Evolutionary conservation across 176 grass and related monocot genomes (phyloP).

Genomic region (Cenchrus fungigraminus): DNA sequence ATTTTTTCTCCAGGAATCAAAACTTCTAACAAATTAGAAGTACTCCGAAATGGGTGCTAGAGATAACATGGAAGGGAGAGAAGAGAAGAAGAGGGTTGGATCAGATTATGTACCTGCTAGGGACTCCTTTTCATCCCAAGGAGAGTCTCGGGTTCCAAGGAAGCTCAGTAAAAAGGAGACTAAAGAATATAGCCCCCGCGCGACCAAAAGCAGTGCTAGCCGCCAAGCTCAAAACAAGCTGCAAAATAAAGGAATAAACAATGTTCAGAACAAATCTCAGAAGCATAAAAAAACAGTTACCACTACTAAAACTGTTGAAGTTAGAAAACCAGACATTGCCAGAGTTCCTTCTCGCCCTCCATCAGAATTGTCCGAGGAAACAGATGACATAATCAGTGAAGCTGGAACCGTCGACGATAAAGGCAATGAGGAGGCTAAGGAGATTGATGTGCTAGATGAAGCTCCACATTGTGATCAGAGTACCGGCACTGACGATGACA

Average conservation of each 20-base stretch:
- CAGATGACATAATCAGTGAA: constrained; percentile 59
- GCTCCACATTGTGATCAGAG: constrained; percentile 90
- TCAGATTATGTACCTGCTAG: constrained; percentile 68
- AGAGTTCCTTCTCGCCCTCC: constrained; percentile 60
- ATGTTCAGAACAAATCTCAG: constrained; percentile 59
- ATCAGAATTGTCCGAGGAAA: constrained; percentile 78
- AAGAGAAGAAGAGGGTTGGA: constrained; percentile 71
- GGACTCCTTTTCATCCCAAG: constrained; percentile 80
- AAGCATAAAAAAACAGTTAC: constrained; percentile 59
- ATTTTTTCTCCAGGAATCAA: constrained; percentile 45
- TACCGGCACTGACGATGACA: constrained; percentile 93
- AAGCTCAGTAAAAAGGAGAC: constrained; percentile 77
- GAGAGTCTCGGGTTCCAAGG: constrained; percentile 72
- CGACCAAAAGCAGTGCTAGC: constrained; percentile 54
- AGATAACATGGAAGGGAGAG: constrained; percentile 75
- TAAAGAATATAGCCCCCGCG: constrained; percentile 51
- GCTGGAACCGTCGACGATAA: constrained; percentile 60
- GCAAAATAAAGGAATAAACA: constrained; percentile 73
- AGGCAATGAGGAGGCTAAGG: constrained; percentile 83
- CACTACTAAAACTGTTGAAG: constrained; percentile 49
- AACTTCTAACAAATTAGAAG: constrained; percentile 29
- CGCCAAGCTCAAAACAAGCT: constrained; percentile 61
- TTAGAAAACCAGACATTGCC: constrained; percentile 55
- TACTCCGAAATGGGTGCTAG: constrained; percentile 77
- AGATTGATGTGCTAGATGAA: constrained; percentile 95